These are phyloP conservation scores for Lipomyces chichibuensis DNA, from an alignment of 805 yeast species.

Conservation along the genomic window DNA sequence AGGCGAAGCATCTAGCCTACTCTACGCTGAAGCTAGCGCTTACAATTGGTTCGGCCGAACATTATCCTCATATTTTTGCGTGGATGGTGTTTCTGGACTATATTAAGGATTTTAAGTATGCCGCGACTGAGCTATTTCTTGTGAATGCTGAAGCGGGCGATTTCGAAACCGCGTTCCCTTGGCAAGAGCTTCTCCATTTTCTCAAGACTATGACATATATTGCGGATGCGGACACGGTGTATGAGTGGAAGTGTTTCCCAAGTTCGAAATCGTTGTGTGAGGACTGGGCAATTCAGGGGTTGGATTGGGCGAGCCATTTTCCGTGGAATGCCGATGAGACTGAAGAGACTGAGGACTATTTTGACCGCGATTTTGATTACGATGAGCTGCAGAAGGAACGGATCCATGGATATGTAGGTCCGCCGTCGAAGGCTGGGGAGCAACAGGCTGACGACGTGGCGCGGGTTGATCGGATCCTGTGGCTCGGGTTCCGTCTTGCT, in stretches of 20 bases:
- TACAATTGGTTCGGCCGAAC: constrained; percentile 24
- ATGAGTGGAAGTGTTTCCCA: constrained; percentile 14
- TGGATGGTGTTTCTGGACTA: constrained; percentile 32
- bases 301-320: constrained; percentile 19
- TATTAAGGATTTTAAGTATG: constrained; percentile 17
- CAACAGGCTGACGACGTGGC: constrained; percentile 5
- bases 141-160: not conserved
- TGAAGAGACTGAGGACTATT: not conserved
- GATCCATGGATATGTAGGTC: constrained; percentile 19
- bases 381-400: not conserved
- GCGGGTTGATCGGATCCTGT: constrained; percentile 27
- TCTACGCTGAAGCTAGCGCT: constrained; percentile 24
- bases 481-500: constrained; percentile 27
- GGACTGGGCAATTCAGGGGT: constrained; percentile 28
- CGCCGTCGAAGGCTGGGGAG: not conserved
- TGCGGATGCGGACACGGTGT: constrained; percentile 22
- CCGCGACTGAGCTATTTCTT: constrained; percentile 11
- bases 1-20: constrained; percentile 19
- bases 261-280: constrained; percentile 7
- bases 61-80: constrained; percentile 31
- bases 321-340: constrained; percentile 3
- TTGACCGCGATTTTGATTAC: constrained; percentile 6
- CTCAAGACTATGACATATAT: constrained; percentile 23
- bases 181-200: constrained; percentile 29
- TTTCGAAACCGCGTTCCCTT: constrained; percentile 20